phyloP scores from a whole-genome alignment of 2,329 filamentous ascomycete species.

The Dothidotthia symphoricarpi region DNA sequence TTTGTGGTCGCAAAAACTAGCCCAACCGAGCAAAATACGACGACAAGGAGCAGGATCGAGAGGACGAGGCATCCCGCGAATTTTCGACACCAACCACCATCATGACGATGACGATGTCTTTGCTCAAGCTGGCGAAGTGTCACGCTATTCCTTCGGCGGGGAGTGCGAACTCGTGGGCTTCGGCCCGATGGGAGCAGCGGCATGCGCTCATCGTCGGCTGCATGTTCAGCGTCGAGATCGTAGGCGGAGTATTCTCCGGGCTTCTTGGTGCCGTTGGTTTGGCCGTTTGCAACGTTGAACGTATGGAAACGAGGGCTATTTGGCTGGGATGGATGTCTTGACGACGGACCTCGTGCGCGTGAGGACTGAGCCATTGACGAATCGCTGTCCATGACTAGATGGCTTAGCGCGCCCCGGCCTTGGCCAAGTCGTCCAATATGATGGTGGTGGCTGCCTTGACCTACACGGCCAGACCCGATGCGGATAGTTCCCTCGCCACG shows the following conservation, averaged over 20 bases:
- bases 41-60: slow-evolving; percentile 74
- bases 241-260: slow-evolving; percentile 66
- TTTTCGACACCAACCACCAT: slow-evolving; percentile 61
- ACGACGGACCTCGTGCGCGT: slow-evolving; percentile 60
- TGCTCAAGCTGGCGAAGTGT: slow-evolving; percentile 71
- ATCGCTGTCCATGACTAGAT: slow-evolving; percentile 56
- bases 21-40: slow-evolving; percentile 80
- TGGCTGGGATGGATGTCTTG: slow-evolving; percentile 64
- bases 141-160: slow-evolving; percentile 55
- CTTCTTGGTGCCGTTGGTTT: slow-evolving; percentile 49
- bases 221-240: slow-evolving; percentile 76
- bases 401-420: slow-evolving; percentile 67
- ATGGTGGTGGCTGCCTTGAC: slow-evolving; percentile 71
- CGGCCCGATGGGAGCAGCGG: slow-evolving; percentile 70
- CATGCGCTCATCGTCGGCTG: slow-evolving; percentile 83
- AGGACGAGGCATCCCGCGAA: slow-evolving; percentile 86
- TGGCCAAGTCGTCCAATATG: slow-evolving; percentile 79
- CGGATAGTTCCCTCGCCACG: slow-evolving; percentile 41
- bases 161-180: slow-evolving; percentile 51
- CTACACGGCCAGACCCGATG: slow-evolving; percentile 45
- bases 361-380: slow-evolving; percentile 68
- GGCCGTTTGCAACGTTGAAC: slow-evolving; percentile 43
- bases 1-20: slow-evolving; percentile 92
- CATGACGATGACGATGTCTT: slow-evolving; percentile 60
- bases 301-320: slow-evolving; percentile 62